These are phyloP conservation scores for Phialophora macrospora DNA, from an alignment of 2,329 filamentous ascomycete genomes.

Conservation along the genomic window DNA sequence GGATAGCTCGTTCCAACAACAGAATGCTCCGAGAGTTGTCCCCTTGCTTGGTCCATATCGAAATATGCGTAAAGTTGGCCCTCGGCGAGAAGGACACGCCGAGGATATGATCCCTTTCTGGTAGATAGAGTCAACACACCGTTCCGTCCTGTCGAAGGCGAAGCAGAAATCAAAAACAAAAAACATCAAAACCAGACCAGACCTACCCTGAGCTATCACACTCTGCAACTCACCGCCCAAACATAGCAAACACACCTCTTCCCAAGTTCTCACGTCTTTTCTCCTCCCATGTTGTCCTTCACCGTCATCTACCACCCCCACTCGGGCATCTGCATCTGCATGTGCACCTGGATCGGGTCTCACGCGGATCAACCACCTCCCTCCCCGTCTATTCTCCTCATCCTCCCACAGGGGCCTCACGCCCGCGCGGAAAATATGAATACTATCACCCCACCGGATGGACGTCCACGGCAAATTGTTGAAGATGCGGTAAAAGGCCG, in stretches of 20 bases:
- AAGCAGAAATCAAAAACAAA: not conserved
- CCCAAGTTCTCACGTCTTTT: conserved; percentile 36
- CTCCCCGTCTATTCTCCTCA: conserved; percentile 80
- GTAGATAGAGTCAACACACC: not conserved
- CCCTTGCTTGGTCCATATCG: conserved; percentile 90
- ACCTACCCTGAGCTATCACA: conserved; percentile 81
- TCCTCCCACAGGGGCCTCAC: conserved; percentile 84
- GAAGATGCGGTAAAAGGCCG: conserved; percentile 74
- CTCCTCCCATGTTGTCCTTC: conserved; percentile 1
- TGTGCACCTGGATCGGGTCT: conserved; percentile 63
- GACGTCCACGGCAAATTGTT: conserved; percentile 79
- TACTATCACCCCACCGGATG: conserved; percentile 76
- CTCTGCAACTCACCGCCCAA: conserved; percentile 47
- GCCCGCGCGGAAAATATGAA: conserved; percentile 79
- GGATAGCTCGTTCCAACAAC: conserved; percentile 71
- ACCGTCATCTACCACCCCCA: no score
- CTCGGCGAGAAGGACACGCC: conserved; percentile 85
- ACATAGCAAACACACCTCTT: conserved; percentile 39
- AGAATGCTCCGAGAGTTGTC: conserved; percentile 79
- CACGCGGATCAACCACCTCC: conserved; percentile 90
- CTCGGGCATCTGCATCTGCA: not conserved
- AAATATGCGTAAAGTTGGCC: conserved; percentile 86
- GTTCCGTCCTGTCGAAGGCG: not conserved
- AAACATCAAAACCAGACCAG: conserved; percentile 26
- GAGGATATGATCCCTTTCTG: conserved; percentile 82